Evolutionary conservation across 805 yeast species (phyloP), one percentile per base, ranked within the genome.

Genomic region (Starmerella powellii): DNA sequence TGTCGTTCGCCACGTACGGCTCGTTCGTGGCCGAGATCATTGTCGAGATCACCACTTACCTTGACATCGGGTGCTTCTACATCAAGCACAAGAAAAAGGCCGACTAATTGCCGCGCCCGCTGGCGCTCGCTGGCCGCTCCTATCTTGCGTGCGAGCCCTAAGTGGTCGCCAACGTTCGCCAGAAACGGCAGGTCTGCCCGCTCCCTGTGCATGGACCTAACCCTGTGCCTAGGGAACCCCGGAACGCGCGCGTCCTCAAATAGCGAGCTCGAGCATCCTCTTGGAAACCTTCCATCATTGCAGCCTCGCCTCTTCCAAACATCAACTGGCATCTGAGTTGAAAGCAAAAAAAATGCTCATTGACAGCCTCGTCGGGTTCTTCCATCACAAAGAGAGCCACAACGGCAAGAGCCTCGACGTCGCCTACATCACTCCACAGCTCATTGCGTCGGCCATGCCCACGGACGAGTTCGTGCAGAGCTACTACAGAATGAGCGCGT

Each of bases 31-130:
- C 29, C 63, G 83, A 84, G 55, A 74, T 88, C 40, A 68, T 77
- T 34, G 87, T 80, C 46, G 80, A 84, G 53, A 80, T 88, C 53
- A 74, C 76, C 59, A 87, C 78, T 45, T 86, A 72, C 57, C 68
- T 88, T 52, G 95, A 83, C 57, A 86, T 88, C 48, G 80, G 77
- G 63, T 88, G 94, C 12, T 70, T 87, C 51, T 69, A 78, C 34
- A 82, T 85, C 56, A 86, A 87, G 59, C 84, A 54, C 21, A 42
- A 45, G 32, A 16, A 26, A 19, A 38, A 45, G 16, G 8, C 33
- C 13, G 31, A 31, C 12, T 27, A 13, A 13, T 10, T 8, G 10
- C n/a, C n/a, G n/a, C n/a, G n/a, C n/a, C n/a, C n/a, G n/a, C n/a
- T n/a, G n/a, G n/a, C n/a, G n/a, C n/a, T n/a, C n/a, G n/a, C n/a